A percentile compares a stretch with the other conserved stretches of the same genome.
Conservation (phyloP, 1,284 basidiomycete genomes). For the Ustilago curta region DNA sequence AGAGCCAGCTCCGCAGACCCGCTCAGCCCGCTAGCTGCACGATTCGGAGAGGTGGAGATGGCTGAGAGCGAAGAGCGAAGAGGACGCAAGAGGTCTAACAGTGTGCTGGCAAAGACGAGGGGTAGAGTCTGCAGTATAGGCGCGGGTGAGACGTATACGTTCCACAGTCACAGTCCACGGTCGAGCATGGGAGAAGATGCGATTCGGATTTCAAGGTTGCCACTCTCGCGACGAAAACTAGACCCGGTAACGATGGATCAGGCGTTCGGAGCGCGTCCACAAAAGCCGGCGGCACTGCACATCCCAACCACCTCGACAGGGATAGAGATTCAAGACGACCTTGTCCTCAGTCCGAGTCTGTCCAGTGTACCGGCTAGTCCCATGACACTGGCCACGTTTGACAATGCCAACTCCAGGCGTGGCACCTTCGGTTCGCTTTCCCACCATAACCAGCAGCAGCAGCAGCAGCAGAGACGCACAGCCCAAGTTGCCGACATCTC, state of each 20-base stretch:
- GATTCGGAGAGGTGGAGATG: conserved; percentile 10
- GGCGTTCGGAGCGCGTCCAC: conserved; percentile 12
- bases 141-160: neutral
- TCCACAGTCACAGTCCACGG: too few relatives aligned
- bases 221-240: conserved; percentile 14
- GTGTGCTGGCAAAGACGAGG: neutral
- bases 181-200: neutral
- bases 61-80: conserved; percentile 10
- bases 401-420: conserved; percentile 2
- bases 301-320: neutral
- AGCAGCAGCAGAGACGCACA: too few relatives aligned
- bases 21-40: conserved; percentile 6
- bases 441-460: neutral
- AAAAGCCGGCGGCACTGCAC: conserved; percentile 16
- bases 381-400: neutral
- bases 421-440: conserved; percentile 23
- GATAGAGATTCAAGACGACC: neutral
- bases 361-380: neutral
- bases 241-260: conserved; percentile 20
- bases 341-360: neutral
- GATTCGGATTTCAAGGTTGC: conserved; percentile 26
- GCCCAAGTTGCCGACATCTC: too few relatives aligned
- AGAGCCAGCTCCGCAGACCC: conserved; percentile 3
- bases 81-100: conserved; percentile 28
- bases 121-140: conserved; percentile 1